A percentile compares a stretch with the other conserved stretches of the same genome.
These are phyloP conservation scores for Rutstroemia sydowiana DNA, from an alignment of 2,329 filamentous ascomycete genomes.

Conservation along the genomic window DNA sequence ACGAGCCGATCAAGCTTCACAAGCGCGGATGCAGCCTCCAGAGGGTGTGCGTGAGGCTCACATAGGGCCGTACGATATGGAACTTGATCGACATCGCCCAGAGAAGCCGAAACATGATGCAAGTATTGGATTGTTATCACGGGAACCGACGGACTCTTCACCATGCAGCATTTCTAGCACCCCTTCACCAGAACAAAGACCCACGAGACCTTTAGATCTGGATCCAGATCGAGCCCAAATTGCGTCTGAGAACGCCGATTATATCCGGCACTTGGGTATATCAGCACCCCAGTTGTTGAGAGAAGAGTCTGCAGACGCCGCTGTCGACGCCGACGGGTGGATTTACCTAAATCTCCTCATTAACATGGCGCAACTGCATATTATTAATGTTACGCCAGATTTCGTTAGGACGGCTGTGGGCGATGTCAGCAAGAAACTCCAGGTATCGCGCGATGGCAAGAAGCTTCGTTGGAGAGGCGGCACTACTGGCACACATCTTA, in stretches of 20 bases:
- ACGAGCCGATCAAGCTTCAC: slow-evolving; percentile 28
- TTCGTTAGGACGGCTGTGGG: slow-evolving; percentile 68
- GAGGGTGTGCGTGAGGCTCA: slow-evolving; percentile 36
- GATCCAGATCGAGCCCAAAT: slow-evolving; percentile 72
- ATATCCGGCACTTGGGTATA: slow-evolving; percentile 68
- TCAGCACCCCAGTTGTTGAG: slow-evolving; percentile 48
- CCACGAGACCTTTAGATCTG: slow-evolving; percentile 68
- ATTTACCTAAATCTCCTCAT: slow-evolving; percentile 74
- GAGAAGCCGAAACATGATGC: slow-evolving; percentile 13
- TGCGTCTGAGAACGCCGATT: slow-evolving; percentile 70
- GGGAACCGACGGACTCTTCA: slow-evolving; percentile 10
- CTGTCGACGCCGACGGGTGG: slow-evolving; percentile 65
- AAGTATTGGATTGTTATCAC: slow-evolving; percentile 15
- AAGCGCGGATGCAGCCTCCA: slow-evolving; percentile 13
- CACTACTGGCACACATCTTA: slow-evolving; percentile 54
- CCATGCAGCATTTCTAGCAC: slow-evolving; percentile 6
- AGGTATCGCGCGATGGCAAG: slow-evolving; percentile 68
- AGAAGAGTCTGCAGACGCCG: slow-evolving; percentile 42
- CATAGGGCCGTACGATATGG: slow-evolving; percentile 27
- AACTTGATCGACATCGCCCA: slow-evolving; percentile 12
- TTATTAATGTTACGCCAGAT: slow-evolving; percentile 71
- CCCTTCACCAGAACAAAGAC: slow-evolving; percentile 58
- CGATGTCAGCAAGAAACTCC: slow-evolving; percentile 66
- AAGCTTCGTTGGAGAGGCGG: slow-evolving; percentile 77
- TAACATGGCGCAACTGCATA: slow-evolving; percentile 78